These are phyloP conservation scores for Aspergillus texensis DNA, from an alignment of 2,329 filamentous ascomycete species.

Conservation along the genomic window DNA sequence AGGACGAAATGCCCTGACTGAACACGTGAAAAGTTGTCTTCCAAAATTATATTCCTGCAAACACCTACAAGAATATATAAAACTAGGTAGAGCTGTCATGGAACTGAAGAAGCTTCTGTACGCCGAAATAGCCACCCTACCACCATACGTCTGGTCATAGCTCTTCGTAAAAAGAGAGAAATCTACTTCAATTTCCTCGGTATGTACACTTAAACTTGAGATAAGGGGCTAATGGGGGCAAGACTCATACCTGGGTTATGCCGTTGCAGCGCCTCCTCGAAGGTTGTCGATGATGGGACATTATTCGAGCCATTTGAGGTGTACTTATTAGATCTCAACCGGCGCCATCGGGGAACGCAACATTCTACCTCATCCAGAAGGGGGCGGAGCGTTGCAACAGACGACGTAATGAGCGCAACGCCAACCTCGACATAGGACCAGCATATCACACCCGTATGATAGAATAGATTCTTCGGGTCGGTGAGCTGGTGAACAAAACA, in stretches of 20 bases:
- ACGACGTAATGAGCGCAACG: slow-evolving; percentile 4
- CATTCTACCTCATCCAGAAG: not conserved
- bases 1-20: not conserved
- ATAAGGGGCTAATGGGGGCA: not conserved
- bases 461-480: slow-evolving; percentile 9
- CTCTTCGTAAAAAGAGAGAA: not conserved
- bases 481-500: slow-evolving; percentile 3
- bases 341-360: not conserved
- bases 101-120: too few relatives aligned
- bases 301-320: not conserved
- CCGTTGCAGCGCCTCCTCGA: not conserved
- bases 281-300: not conserved
- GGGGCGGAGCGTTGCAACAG: slow-evolving; percentile 6
- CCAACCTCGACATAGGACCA: slow-evolving; percentile 7
- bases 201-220: not conserved
- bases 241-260: not conserved
- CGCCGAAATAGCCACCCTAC: not conserved
- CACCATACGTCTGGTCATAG: not conserved
- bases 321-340: not conserved
- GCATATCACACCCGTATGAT: not conserved
- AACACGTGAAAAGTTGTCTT: not conserved
- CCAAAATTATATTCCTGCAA: not conserved
- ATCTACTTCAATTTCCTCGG: not conserved
- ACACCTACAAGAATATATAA: not conserved
- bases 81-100: too few relatives aligned